A percentile compares a stretch with the other conserved stretches of the same genome.
Evolutionary conservation across 2,329 filamentous ascomycete species (phyloP).

Genomic region (Ceratocystis destructans): DNA sequence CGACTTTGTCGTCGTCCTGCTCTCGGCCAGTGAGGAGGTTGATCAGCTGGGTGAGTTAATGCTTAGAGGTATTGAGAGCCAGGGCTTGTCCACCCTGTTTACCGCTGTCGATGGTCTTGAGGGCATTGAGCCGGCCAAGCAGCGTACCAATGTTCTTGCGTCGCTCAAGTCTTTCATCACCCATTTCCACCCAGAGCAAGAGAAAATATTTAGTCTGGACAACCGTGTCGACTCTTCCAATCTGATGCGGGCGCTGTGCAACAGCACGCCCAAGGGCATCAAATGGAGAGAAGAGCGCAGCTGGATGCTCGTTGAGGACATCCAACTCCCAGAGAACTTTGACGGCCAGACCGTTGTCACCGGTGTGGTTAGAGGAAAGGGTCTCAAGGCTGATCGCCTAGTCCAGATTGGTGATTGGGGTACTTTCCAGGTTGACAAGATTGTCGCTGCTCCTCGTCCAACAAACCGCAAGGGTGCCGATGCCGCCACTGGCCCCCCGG

Average conservation of each 20-base stretch:
- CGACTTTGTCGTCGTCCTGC: constrained; percentile 77
- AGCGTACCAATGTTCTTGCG: constrained; percentile 57
- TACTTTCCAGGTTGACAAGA: constrained; percentile 81
- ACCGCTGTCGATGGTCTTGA: constrained; percentile 71
- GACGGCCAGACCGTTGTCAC: constrained; percentile 59
- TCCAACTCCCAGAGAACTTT: constrained; percentile 52
- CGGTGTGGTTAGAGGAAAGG: constrained; percentile 72
- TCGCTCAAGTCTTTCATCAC: constrained; percentile 87
- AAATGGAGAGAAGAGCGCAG: constrained; percentile 88
- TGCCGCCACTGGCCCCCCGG: constrained; percentile 45
- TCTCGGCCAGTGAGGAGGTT: constrained; percentile 72
- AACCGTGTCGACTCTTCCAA: constrained; percentile 84
- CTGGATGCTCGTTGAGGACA: constrained; percentile 83
- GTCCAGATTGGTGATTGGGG: constrained; percentile 91
- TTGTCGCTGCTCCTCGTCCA: constrained; percentile 57
- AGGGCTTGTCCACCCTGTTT: constrained; percentile 87
- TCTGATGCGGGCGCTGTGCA: constrained; percentile 80
- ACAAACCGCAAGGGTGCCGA: constrained; percentile 54
- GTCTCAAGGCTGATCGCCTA: constrained; percentile 77
- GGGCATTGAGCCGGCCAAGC: constrained; percentile 64
- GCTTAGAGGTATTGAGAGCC: constrained; percentile 74
- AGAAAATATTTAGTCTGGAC: constrained; percentile 81
- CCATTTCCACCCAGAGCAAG: constrained; percentile 84
- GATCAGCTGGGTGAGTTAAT: constrained; percentile 76
- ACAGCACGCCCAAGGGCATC: constrained; percentile 83